Evolutionary conservation across 2,329 filamentous ascomycete genomes (phyloP).

Genomic region (Eutypella sp.): DNA sequence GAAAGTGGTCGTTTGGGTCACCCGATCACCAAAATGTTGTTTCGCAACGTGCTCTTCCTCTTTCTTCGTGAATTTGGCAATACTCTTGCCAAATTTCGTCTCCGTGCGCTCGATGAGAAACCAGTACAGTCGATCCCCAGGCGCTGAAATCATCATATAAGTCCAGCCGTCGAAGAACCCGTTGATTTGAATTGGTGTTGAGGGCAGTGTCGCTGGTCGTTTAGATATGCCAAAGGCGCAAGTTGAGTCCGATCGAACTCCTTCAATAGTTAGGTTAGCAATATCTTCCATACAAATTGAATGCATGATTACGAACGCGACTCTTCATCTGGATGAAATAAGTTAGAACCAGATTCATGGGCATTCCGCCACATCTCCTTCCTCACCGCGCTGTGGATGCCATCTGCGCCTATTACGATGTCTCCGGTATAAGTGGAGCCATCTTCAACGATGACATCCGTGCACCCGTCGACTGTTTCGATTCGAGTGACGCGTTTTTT

Average conservation of each 20-base stretch:
- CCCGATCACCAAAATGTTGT: neutral
- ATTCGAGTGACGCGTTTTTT: neutral
- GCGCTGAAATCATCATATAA: too few relatives aligned
- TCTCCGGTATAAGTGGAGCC: neutral
- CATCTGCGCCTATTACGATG: neutral
- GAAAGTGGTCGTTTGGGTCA: neutral
- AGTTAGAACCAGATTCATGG: too few relatives aligned
- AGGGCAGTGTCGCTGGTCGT: too few relatives aligned
- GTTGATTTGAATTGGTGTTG: too few relatives aligned
- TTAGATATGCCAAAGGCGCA: neutral
- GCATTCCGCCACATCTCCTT: neutral
- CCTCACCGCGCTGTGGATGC: neutral
- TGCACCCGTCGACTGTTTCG: neutral
- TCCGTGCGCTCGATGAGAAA: neutral
- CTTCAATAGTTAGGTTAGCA: too few relatives aligned
- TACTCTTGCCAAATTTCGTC: neutral
- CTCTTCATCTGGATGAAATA: neutral
- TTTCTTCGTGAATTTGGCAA: neutral
- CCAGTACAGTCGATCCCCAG: neutral
- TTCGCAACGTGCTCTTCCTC: neutral
- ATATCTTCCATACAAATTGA: too few relatives aligned
- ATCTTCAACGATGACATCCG: neutral
- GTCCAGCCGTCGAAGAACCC: too few relatives aligned
- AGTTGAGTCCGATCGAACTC: too few relatives aligned
- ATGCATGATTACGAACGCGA: too few relatives aligned